These are phyloP conservation scores for Cyberlindnera veronae DNA, from an alignment of 805 yeast species.

Conservation along the genomic window DNA sequence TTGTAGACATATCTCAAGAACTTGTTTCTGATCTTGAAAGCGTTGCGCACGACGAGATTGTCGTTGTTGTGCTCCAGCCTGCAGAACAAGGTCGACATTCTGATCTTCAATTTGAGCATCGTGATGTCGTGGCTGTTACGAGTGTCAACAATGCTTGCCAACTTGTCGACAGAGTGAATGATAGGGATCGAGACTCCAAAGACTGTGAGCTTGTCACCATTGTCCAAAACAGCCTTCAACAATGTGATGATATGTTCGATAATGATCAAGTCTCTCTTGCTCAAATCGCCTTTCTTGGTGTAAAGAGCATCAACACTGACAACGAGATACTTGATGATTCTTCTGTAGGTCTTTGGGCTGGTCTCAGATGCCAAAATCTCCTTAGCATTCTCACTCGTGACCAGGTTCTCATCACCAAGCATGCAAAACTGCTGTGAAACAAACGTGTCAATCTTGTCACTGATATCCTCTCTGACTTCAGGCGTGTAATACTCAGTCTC, in stretches of 20 bases:
- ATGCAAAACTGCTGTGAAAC: conserved; percentile 48
- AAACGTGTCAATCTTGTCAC: conserved; percentile 41
- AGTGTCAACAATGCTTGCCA: conserved; percentile 21
- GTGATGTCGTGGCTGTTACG: conserved; percentile 7
- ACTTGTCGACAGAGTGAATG: conserved; percentile 22
- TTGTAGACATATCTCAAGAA: conserved; percentile 44
- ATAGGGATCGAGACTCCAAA: conserved; percentile 34
- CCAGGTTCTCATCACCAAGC: conserved; percentile 45
- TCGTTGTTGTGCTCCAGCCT: conserved; percentile 35
- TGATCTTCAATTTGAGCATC: conserved; percentile 36
- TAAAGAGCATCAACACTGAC: conserved; percentile 33
- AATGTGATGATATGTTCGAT: conserved; percentile 50
- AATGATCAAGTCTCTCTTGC: conserved; percentile 32
- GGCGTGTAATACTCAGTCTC: conserved; percentile 8
- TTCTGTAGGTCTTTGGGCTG: conserved; percentile 52
- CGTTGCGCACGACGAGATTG: conserved; percentile 39
- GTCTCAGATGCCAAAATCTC: conserved; percentile 67
- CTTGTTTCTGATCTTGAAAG: conserved; percentile 43
- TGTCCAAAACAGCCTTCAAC: conserved; percentile 38
- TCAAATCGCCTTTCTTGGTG: conserved; percentile 19
- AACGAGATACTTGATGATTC: conserved; percentile 44
- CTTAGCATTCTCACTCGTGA: conserved; percentile 64
- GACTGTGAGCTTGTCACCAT: conserved; percentile 30
- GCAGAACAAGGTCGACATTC: conserved; percentile 39
- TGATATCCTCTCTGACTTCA: conserved; percentile 30